Evolutionary conservation across 1,284 basidiomycete species (phyloP).

Genomic region (Microbotryum intermedium): DNA sequence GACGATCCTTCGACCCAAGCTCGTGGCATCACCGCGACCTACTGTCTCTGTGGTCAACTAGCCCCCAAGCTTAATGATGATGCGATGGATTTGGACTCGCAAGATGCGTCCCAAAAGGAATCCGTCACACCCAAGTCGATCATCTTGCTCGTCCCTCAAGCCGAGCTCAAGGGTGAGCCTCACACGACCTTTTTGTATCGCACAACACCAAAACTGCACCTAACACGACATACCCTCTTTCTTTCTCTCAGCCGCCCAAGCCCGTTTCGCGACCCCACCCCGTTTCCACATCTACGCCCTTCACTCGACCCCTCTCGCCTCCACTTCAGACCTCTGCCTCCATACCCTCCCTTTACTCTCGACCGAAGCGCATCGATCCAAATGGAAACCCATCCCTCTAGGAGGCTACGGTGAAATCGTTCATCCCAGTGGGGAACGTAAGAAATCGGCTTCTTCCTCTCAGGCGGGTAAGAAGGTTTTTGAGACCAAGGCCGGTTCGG

Average conservation of each 20-base stretch:
- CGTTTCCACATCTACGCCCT: conserved; percentile 15
- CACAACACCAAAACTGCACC: not conserved
- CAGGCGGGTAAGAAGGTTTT: not conserved
- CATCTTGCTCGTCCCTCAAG: conserved; percentile 7
- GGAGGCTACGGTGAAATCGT: conserved; percentile 12
- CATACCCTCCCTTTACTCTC: conserved; percentile 5
- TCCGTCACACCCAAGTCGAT: not conserved
- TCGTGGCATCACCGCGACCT: conserved; percentile 12
- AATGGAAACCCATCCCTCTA: conserved; percentile 14
- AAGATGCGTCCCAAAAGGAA: not conserved
- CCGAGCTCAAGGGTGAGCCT: conserved; percentile 12
- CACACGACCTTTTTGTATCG: too few species aligned
- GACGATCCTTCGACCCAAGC: conserved; percentile 10
- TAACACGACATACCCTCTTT: not conserved
- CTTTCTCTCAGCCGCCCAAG: not conserved
- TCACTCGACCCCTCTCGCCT: conserved; percentile 1
- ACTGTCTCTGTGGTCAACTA: conserved; percentile 10
- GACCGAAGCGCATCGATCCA: not conserved
- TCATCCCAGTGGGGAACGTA: conserved; percentile 7
- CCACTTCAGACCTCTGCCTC: conserved; percentile 1
- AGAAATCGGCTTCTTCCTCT: not conserved
- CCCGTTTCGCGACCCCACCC: conserved; percentile 9
- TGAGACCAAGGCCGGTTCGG: not conserved
- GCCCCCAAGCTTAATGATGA: not conserved
- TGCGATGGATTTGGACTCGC: conserved; percentile 1